Evolutionary conservation across 345 rosid genomes (phyloP), one percentile per base, ranked within the genome.

Genomic region (Durio zibethinus): DNA sequence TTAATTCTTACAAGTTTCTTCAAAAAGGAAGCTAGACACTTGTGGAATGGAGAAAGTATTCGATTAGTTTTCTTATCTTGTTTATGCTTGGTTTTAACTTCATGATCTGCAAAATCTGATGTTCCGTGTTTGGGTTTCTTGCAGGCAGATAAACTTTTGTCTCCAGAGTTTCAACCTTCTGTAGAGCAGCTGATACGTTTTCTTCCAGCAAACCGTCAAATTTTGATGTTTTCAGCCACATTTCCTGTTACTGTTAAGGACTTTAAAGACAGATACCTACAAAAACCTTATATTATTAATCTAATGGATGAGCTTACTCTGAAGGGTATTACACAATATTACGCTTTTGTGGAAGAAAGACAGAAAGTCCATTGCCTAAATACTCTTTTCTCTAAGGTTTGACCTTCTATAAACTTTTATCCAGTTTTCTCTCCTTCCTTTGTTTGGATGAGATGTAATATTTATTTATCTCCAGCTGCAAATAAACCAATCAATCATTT

Each of bases 361-460:
- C 99, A 97, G 92, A 97, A 97, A 90, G 98, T 97, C 75, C 99
- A 97, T 87, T 97, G 99, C 84, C 92, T 97, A 42, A 94, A 94
- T 90, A 97, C 99, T 8, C 97, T 97, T 70, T 97, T 97, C 90
- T 92, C 98, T 4, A 97, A 97, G 99, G 99, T 97, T 73, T 79
- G 84, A 71, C 59, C 38, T 48, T 42, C 64, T 11, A 69, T 70
- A 52, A 43, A 68, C 45, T 63, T 53, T 6, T 47, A 38, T 25
- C 29, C 40, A 47, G 15, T 38, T 15, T 59, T 64, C 70, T 29
- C 35, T 61, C 36, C 9, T 36, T 48, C 25, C 4, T 21, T 35
- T 78, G 25, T 74, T 45, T 48, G 76, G 72, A 11, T 82, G 63
- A 68, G 23, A 20, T 42, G 9, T 36, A 42, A 59, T 66, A 15